These are phyloP conservation scores for Waltiozyma sp. DNA, from an alignment of 1,139 yeast species.

Conservation along the genomic window DNA sequence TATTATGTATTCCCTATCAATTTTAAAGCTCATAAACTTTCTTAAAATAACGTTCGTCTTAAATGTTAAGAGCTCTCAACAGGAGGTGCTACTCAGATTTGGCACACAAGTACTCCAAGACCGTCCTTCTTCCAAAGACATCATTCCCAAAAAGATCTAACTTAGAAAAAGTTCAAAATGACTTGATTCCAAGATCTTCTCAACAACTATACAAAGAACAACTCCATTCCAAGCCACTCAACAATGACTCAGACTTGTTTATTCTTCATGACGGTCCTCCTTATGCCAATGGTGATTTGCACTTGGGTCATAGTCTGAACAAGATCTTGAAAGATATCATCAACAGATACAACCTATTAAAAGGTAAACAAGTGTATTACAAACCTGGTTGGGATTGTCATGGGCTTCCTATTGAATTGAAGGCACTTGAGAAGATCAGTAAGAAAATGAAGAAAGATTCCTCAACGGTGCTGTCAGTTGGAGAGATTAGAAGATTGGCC, in stretches of 20 bases:
- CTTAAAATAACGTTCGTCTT: no score
- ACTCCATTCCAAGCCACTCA: conserved; percentile 21
- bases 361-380: conserved; percentile 54
- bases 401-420: conserved; percentile 90
- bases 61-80: conserved; percentile 2
- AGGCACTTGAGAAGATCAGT: conserved; percentile 48
- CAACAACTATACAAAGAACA: conserved; percentile 24
- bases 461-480: conserved; percentile 26
- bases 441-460: conserved; percentile 26
- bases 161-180: conserved; percentile 21
- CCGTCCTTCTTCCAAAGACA: conserved; percentile 36
- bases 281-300: conserved; percentile 90
- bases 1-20: no score
- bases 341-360: conserved; percentile 55
- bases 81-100: conserved; percentile 11
- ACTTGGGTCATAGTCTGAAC: conserved; percentile 88
- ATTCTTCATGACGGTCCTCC: conserved; percentile 97
- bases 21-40: no score
- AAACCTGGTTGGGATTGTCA: conserved; percentile 99
- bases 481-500: conserved; percentile 55
- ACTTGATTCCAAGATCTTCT: conserved; percentile 27
- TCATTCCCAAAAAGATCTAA: conserved; percentile 39
- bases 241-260: conserved; percentile 29
- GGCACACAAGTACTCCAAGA: conserved; percentile 16
- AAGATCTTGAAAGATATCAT: conserved; percentile 82